Evolutionary conservation across 2,329 filamentous ascomycete species (phyloP), one percentile per base, ranked within the genome.

Genomic region (Calonectria crousiana): DNA sequence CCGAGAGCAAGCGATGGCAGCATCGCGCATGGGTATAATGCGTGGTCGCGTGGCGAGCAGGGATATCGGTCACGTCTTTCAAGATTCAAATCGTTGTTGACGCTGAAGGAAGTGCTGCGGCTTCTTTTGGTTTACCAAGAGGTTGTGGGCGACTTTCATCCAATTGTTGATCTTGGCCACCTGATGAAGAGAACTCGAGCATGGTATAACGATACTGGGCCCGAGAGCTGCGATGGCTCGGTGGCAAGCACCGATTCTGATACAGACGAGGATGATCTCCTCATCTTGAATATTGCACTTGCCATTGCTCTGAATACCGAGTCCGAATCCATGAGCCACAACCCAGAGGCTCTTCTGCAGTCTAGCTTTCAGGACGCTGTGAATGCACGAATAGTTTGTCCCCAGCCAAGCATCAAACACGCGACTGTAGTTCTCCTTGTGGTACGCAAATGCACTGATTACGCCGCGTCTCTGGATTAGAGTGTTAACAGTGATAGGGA

Each of bases 361-460:
- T 38, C 53, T 30, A 62, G 41, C 20, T 69, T 69, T 11, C 67
- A 69, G 23, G 53, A 69, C 16, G 44, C 32, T n/a, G 53, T 69
- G 16, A 69, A 69, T 20, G 52, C 52, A 16, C 51, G 41, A 10
- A 11, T 69, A 0, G 67, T 49, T 8, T 60, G 52, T 26, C 67
- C 67, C 5, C 51, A 41, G 34, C 56, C 36, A 11, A 69, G 67
- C 30, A 60, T 69, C 28, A 60, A 60, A 16, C 32, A 60, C n/a
- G 67, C 53, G 1, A 56, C 52, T 2, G 49, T 69, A 14, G 53
- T 69, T 2, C 4, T 69, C 16, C 20, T 69, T 11, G 38, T 28
- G 9, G 67, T 69, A 60, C 26, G 67, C 11, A 2, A 13, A 34
- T 38, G 6, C 18, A 16, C 20, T 6, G 11, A n/a, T n/a, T n/a